Evolutionary conservation across 208 protist genomes (phyloP), one percentile per base, ranked within the genome.

Genomic region (Balamuthia mandrillaris): DNA sequence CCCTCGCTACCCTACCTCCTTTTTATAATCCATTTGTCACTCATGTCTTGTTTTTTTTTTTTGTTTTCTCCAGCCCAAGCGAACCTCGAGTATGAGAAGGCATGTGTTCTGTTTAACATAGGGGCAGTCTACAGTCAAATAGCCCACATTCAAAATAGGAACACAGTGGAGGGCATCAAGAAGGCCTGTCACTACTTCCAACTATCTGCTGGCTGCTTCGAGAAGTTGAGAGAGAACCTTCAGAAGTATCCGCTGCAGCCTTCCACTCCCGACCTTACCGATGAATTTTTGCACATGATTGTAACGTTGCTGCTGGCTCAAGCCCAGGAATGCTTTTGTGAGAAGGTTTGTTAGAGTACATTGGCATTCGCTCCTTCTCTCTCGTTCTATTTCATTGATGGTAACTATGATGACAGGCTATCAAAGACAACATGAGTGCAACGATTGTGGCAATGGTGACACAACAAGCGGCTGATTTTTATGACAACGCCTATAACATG

Each of bases 181-280:
- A 74, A 74, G 39, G 65, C 65, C 0, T 74, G 41, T 18, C 65
- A 74, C 65, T 74, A 52, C 65, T 74, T 74, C 65, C 65, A 74
- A 42, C 33, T 74, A n/a, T 18, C 65, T 29, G 65, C 65, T 6
- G 65, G 65, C 65, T 52, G 41, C 39, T 74, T 74, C 39, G 65
- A 74, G n/a, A 31, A 74, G 65, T 37, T 74, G 65, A 44, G 39
- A 29, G 21, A 27, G 41, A 52, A 74, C 21, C 65, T 74, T 42
- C 41, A 74, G 51, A 42, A 45, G 65, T 42, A 74, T 27, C 65
- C 65, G 9, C 65, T 52, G 65, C 65, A 74, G 33, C 41, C 65
- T 10, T 37, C 51, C 6, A 21, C 37, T 21, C 24, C 33, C 6
- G 65, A 74, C 16, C 35, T 74, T 27, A 74, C 41, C 65, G 18